A percentile compares a stretch with the other conserved stretches of the same genome.
Evolutionary conservation across 345 rosid genomes (phyloP).

Genomic region (Salix exigua): DNA sequence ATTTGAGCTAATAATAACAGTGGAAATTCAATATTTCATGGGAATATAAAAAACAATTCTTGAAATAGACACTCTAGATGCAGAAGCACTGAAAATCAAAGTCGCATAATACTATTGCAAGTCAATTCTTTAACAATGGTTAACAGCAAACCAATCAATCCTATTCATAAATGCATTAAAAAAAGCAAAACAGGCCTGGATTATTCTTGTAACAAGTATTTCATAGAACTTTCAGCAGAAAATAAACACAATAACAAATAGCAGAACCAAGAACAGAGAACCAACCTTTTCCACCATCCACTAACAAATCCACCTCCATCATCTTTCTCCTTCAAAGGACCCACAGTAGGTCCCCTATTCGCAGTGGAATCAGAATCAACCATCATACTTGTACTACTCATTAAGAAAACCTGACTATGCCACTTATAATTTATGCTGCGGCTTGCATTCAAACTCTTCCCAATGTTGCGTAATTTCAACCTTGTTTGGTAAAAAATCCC

Average conservation of each 20-base stretch:
- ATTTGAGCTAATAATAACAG: background rate
- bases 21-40: background rate
- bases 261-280: slow-evolving; percentile 2
- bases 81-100: background rate
- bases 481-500: slow-evolving; percentile 43
- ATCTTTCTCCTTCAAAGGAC: slow-evolving; percentile 50
- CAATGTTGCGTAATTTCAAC: slow-evolving; percentile 22
- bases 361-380: slow-evolving; percentile 58
- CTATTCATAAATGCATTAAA: background rate
- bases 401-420: slow-evolving; percentile 24
- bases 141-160: background rate
- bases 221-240: background rate
- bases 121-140: background rate
- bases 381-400: slow-evolving; percentile 56
- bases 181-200: background rate
- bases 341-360: slow-evolving; percentile 36
- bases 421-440: slow-evolving; percentile 27
- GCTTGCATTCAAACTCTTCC: slow-evolving; percentile 38
- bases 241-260: background rate
- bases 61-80: background rate
- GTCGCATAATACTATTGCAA: background rate
- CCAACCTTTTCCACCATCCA: slow-evolving; percentile 90
- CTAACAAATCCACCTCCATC: slow-evolving; percentile 67
- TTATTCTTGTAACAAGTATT: background rate
- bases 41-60: background rate